phyloP scores from a whole-genome alignment of 176 grass and related monocot genomes.

The Eleusine indica region DNA sequence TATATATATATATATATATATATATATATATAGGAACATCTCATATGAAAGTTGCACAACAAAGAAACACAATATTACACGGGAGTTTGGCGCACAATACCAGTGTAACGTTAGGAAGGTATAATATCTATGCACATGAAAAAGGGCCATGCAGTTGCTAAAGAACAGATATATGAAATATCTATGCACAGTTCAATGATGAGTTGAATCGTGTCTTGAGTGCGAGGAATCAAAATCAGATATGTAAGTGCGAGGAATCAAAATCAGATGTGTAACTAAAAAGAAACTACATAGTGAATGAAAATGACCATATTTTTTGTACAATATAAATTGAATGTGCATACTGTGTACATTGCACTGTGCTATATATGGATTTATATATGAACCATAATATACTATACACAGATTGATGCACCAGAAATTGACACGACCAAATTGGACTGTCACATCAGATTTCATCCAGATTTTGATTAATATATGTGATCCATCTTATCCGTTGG shows the following conservation, averaged over 20 bases:
- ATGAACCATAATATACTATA: not conserved
- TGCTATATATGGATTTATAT: not conserved
- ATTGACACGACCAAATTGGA: constrained; percentile 29
- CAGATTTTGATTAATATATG: constrained; percentile 29
- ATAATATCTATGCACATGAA: not conserved
- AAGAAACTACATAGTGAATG: not conserved
- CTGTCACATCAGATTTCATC: constrained; percentile 25
- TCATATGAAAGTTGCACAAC: not conserved
- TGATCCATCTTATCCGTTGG: constrained; percentile 26
- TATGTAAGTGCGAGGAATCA: not conserved
- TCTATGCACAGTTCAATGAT: not conserved
- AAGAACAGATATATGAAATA: too few relatives aligned
- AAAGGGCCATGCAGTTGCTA: too few relatives aligned
- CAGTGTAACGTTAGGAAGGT: not conserved
- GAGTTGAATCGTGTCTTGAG: not conserved
- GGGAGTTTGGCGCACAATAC: not conserved
- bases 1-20: too few relatives aligned
- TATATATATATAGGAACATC: not conserved
- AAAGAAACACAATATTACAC: not conserved
- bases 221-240: not conserved
- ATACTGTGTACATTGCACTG: not conserved
- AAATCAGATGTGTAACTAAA: not conserved
- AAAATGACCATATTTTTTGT: not conserved
- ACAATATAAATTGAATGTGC: not conserved
- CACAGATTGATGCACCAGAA: not conserved